Evolutionary conservation across 164 flowering plant species (phyloP), one percentile per base, ranked within the genome.

Genomic region (Aristolochia contorta): DNA sequence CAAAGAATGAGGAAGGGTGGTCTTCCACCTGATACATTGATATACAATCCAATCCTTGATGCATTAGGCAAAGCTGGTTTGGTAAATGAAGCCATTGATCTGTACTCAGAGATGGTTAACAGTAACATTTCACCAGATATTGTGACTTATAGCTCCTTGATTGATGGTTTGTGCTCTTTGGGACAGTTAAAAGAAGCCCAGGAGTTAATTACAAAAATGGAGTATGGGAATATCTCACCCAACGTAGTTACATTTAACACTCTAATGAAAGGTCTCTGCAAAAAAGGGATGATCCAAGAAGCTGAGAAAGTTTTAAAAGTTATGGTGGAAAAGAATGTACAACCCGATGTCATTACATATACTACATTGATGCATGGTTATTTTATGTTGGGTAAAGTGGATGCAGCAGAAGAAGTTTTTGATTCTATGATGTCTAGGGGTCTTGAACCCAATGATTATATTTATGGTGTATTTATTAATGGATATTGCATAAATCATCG

Each of bases 381-480:
- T 25, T 65, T 56, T 58, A 27, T 47, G 22, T 18, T 21, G 9
- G 57, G 67, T 12, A 8, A 58, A 22, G 33, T 65, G 61, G 72
- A 76, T 33, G 64, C 70, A 19, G 85, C 81, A 6, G 65, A 23
- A 50, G 67, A 73, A 54, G 58, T 82, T 21, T 75, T 79, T 58
- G 45, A 41, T 45, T 65, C 60, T 24, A 69, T 82, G 82, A 56
- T 15, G 30, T 25, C 19, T 23, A 72, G 64, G 25, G 84, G 81
- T 14, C 54, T 32, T 48, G 59, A 58, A 46, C 69, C 21, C 19
- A 65, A 77, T 72, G 70, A 61, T 25, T 54, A 62, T 30, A 74
- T 70, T 51, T 81, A 75, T 54, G 71, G 63, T 66, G 59, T 69
- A 20, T 63, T 85, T 76, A 78, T 83, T 33, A 75, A 75, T 66